These are phyloP conservation scores for Talaromyces marneffei DNA, from an alignment of 2,329 filamentous ascomycete genomes.

Conservation along the genomic window DNA sequence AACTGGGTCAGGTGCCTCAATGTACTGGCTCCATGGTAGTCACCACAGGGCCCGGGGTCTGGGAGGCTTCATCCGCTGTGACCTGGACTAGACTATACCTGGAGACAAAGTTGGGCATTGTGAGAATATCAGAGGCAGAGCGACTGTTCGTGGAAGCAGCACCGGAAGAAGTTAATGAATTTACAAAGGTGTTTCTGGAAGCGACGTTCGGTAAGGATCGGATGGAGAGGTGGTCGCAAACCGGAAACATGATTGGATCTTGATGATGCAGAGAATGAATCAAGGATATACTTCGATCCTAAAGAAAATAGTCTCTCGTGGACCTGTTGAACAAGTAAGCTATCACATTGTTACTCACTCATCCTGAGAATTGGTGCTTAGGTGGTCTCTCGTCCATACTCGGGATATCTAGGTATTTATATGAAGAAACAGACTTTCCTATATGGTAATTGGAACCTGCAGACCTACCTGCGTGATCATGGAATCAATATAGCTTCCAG, in stretches of 20 bases:
- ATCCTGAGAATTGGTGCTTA: background rate
- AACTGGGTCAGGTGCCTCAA: background rate
- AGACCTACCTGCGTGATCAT: too few relatives aligned
- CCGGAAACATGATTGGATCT: background rate
- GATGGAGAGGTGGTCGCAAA: background rate
- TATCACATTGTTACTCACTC: background rate
- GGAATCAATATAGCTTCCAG: background rate
- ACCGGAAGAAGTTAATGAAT: background rate
- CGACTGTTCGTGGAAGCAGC: background rate
- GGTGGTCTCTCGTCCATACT: background rate
- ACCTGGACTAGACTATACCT: background rate
- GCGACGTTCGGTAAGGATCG: constrained; percentile 1
- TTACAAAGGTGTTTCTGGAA: constrained; percentile 1
- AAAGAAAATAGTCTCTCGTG: too few relatives aligned
- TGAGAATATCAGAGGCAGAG: constrained; percentile 1
- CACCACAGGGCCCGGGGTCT: background rate
- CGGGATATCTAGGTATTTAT: background rate
- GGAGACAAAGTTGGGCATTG: background rate
- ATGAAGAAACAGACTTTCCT: background rate
- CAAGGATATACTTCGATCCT: too few relatives aligned
- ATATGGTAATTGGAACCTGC: background rate
- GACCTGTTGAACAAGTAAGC: background rate
- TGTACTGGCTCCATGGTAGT: background rate
- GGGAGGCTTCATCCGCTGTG: constrained; percentile 1
- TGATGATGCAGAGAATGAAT: too few relatives aligned